Evolutionary conservation across 148 eudicot genomes (phyloP).

Genomic region (Diospyros lotus): DNA sequence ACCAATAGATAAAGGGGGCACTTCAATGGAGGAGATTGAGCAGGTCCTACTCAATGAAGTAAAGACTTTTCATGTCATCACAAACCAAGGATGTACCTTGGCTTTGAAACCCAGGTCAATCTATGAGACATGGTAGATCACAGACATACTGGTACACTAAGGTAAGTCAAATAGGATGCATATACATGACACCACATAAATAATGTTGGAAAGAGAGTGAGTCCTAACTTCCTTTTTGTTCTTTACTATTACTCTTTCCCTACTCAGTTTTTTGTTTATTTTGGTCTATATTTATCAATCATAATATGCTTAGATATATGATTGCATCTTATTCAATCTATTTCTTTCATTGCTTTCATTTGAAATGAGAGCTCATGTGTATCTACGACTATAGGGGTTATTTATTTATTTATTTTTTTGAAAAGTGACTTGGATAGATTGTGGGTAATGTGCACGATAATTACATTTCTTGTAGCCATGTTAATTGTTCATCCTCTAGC

Average conservation of each 20-base stretch:
- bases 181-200: neutral
- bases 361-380: neutral
- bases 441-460: neutral
- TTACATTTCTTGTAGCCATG: neutral
- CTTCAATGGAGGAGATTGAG: too few relatives aligned
- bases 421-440: neutral
- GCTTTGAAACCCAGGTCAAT: too few relatives aligned
- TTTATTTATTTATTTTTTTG: neutral
- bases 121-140: too few relatives aligned
- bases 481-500: neutral
- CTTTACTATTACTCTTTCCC: neutral
- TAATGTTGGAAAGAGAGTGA: neutral
- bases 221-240: neutral
- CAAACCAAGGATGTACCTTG: too few relatives aligned
- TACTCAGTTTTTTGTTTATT: neutral
- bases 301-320: neutral
- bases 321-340: neutral
- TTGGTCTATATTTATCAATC: neutral
- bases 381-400: neutral
- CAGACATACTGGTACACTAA: too few relatives aligned
- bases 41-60: too few relatives aligned
- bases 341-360: neutral
- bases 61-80: too few relatives aligned
- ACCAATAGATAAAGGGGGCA: too few relatives aligned
- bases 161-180: too few relatives aligned